Base-by-base conservation (phyloP, 1,284 basidiomycete genomes). In the Anthracocystis panici-leucophaei region DNA sequence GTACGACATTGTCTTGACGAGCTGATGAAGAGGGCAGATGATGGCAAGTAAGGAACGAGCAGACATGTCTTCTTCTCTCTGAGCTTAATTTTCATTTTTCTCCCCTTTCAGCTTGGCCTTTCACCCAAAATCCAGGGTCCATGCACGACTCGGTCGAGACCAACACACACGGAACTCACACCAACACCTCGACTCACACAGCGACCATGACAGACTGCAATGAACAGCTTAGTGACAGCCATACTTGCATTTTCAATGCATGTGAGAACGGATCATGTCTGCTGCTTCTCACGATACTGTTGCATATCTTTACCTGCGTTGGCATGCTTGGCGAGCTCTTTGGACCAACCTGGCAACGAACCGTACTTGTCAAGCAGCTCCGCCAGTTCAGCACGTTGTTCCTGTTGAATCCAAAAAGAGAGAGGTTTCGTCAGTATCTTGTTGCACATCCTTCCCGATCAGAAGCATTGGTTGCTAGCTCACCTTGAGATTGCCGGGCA, bases 321-420 rank as follows among this genome's bases (percentile, higher is more conserved):
- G 81, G 90, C 92, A 84, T 93, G 94, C 86, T 91, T 92, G 77
- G 89, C 89, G 54, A 94, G 86, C 86, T 95, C 94, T 57, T 88
- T 89, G 82, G 88, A 89, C 93, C 93, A 97, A 78, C 91, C 91
- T 90, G 92, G 94, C 2, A 88, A 88, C 23, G 89, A 82, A 0
- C 93, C 93, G 78, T 97, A 97, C 86, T 95, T 96, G 84, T 89
- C 90, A 64, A 97, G 81, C 54, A 97, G 87, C 54, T 88, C 82
- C 18, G 88, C 88, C 35, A 97, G 88, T 83, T 97, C 95, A 63
- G 91, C 89, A 60, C 91, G 88, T 86, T 97, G 94, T 84, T 95
- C 93, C 81, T 87, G 50, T 90, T 50, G 4, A 2, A 33, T 25
- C 23, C 31, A 18, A 12, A 48, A 29, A 18, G 21, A 18, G 18